Conservation (phyloP, 257 asterid genomes). For the Lycium barbarum region DNA sequence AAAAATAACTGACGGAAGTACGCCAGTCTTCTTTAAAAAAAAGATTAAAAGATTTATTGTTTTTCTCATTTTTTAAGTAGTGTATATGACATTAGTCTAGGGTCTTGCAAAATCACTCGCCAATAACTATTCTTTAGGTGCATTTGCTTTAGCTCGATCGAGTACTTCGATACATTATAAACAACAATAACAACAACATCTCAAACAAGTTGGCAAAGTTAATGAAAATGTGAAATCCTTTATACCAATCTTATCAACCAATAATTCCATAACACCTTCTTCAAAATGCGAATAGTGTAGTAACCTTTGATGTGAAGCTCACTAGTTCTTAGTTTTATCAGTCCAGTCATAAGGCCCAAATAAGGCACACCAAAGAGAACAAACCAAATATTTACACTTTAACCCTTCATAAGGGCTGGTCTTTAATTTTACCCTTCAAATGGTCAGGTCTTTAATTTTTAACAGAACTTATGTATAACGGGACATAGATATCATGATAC, state of each 20-base stretch:
- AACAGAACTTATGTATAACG: no score
- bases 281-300: not conserved
- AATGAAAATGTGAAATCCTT: not conserved
- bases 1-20: no score
- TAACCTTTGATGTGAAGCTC: no score
- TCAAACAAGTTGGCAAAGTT: not conserved
- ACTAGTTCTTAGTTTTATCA: not conserved
- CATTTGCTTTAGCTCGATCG: slow-evolving; percentile 6
- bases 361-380: not conserved
- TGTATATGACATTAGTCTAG: no score
- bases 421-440: no score
- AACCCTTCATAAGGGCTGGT: no score
- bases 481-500: no score
- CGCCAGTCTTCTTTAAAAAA: no score
- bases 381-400: no score
- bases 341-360: not conserved
- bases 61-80: no score
- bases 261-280: not conserved
- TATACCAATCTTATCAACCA: not conserved
- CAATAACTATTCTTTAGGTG: not conserved
- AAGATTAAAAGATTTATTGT: no score
- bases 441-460: no score
- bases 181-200: not conserved
- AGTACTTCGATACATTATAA: not conserved
- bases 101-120: not conserved